Base-by-base conservation (phyloP, 306 rosid species). In the Castanospermum australe region DNA sequence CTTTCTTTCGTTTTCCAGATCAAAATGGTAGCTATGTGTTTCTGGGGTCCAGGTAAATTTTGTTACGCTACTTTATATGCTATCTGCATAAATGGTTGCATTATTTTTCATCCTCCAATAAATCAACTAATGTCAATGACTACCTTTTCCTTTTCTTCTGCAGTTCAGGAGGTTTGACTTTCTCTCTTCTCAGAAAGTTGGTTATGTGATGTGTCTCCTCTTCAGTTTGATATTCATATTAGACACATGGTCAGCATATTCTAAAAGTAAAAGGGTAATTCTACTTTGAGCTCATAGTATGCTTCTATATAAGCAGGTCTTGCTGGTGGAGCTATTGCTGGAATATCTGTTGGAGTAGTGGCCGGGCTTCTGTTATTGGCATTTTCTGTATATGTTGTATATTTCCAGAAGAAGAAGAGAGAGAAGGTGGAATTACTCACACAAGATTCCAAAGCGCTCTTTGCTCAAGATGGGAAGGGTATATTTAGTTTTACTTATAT, bases 141-240 rank as follows among this genome's bases (percentile, higher is more conserved):
- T 52, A 39, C 18, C 24, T 42, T 44, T 77, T 77, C 6, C 50
- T 85, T 85, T 92, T 80, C 73, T 64, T 79, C 10, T 86, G 86
- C 97, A 95, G 99, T 86, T 72, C 95, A 67, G 89, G 91, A 77
- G 96, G 88, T 94, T 70, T 78, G 89, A 44, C 78, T 75, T 79
- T 82, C 88, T 77, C 67, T 76, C 81, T 74, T 82, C 87, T 60
- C 76, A 73, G 57, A 79, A 81, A 79, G 75, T 64, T 84, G 70
- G 42, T 67, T 72, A 67, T 71, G 45, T 21, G 36, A 75, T 36
- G 79, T 87, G n/a, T 76, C 56, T 67, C 60, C 51, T 47, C 70
- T 63, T 79, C 61, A 32, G 55, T 70, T 61, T 78, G 75, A 52
- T 35, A 52, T 50, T 84, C 45, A 73, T 60, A 59, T 61, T 5